Base-by-base conservation (phyloP, 192 early-diverging fungal genomes). In the Linnemannia schmuckeri region DNA sequence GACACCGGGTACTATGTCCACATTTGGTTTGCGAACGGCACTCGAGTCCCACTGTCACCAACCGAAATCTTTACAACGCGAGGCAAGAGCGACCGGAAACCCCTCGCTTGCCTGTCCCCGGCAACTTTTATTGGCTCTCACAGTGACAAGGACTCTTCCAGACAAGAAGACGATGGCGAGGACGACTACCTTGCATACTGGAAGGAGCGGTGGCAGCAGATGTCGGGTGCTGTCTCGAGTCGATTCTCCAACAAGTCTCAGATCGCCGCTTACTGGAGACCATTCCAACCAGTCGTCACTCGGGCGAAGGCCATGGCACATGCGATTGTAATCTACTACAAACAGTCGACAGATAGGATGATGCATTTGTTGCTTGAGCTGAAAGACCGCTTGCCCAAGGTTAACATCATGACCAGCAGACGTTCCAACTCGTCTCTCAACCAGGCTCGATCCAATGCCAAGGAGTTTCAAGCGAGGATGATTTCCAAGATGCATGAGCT, bases 21-120 rank as follows among this genome's bases (percentile, higher is more conserved):
- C n/a, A 17, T 87, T 33, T 87, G 85, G 85, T 87, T 87, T 74
- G 76, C 79, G 9, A 87, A 87, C 44, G 85, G 85, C 4, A 87
- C 85, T 27, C 70, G 79, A 9, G 46, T 68, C 37, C 73, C 55
- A 17, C 42, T 75, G 17, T 18, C 54, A 8, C 74, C 85, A 7
- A 55, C 63, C 44, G 85, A 87, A 42, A 81, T 86, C 47, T 87
- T 87, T 52, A 81, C 84, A 38, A 55, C 35, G 18, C 54, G 38
- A 42, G 66, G 54, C 42, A 7, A 37, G 33, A 70, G 73, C 18
- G 42, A 30, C 22, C 35, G 70, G 18, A 78, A 77, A 27, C 61
- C 75, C 10, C 42, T 18, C 4, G 74, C 54, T 7, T 78, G 82
- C 30, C 49, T 74, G 22, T 57, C 74, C 10, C 61, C 61, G 13